Evolutionary conservation across 768 basidiomycete species (phyloP), one percentile per base, ranked within the genome.

Genomic region (Clathrus columnatus): DNA sequence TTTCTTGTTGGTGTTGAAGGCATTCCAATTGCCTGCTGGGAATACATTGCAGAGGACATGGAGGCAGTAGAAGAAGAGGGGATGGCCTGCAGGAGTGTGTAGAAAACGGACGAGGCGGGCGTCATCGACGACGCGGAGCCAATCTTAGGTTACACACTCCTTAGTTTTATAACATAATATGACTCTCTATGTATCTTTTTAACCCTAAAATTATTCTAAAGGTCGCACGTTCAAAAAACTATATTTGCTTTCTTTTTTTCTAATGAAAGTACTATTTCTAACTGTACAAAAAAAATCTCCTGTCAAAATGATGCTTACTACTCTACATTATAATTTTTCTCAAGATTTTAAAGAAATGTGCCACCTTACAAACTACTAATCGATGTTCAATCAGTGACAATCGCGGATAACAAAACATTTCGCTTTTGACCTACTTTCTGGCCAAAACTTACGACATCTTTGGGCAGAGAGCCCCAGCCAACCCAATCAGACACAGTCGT

Each of bases 1-100:
- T 90, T 90, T 61, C 88, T 83, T 23, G 46, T 48, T 47, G 54
- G 54, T 11, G 54, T 47, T n/a, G 54, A 47, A 27, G 54, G 54
- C 54, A 55, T 55, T 18, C 54, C 54, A 10, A 55, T 55, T 16
- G 45, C 32, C 16, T 55, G 54, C 21, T 55, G 54, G 54, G 54
- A 55, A 36, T 55, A 55, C 54, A 55, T 55, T 26, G 26, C 42
- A 20, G 44, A 18, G 36, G 36, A 36, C 14, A 36, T 36, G 36
- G 36, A 14, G 36, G 36, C 11, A 14, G 54, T 20, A 44, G 54
- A 55, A 42, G 52, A 54, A 28, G 46, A 20, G 42, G 46, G 54
- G 54, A 55, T 29, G 44, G 54, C 54, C 27, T 55, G 54, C 54
- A 55, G 27, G 44, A 55, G 29, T 55, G 54, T 43, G 51, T 43